Evolutionary conservation across 306 rosid species (phyloP).

Genomic region (Sicyos edulis): DNA sequence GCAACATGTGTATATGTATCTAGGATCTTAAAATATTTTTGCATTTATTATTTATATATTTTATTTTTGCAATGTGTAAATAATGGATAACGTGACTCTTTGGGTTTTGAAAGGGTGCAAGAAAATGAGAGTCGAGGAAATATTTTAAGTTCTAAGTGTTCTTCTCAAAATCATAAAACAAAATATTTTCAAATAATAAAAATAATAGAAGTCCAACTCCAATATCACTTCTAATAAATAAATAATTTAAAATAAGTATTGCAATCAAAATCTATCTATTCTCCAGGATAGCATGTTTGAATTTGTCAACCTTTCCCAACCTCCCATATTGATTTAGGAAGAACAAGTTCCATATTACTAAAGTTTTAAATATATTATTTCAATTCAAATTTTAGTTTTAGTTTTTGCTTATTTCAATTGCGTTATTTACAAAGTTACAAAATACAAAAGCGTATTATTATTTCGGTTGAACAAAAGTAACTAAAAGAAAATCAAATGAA

Average conservation of each 20-base stretch:
- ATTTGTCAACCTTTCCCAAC: too few species aligned
- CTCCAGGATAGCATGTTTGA: background rate
- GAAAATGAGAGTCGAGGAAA: background rate
- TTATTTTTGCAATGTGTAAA: background rate
- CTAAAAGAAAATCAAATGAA: too few species aligned
- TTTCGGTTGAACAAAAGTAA: too few species aligned
- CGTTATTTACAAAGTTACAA: too few species aligned
- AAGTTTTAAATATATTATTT: too few species aligned
- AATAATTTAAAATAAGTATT: too few species aligned
- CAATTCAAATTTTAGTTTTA: too few species aligned
- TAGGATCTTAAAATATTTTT: background rate
- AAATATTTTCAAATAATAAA: too few species aligned
- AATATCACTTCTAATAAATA: too few species aligned
- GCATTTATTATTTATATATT: background rate
- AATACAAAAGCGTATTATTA: background rate
- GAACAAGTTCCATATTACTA: too few species aligned
- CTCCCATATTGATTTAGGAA: too few species aligned
- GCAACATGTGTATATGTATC: background rate
- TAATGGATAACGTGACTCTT: background rate
- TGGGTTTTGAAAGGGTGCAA: background rate
- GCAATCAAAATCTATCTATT: background rate
- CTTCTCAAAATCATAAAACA: background rate
- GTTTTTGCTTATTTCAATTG: too few species aligned
- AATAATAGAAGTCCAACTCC: background rate
- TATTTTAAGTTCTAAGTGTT: background rate